Percentiles rank a stretch among this genome's conserved stretches.
phyloP scores from a whole-genome alignment of 192 early-diverging fungal genomes.

The Coemansia sp. region DNA sequence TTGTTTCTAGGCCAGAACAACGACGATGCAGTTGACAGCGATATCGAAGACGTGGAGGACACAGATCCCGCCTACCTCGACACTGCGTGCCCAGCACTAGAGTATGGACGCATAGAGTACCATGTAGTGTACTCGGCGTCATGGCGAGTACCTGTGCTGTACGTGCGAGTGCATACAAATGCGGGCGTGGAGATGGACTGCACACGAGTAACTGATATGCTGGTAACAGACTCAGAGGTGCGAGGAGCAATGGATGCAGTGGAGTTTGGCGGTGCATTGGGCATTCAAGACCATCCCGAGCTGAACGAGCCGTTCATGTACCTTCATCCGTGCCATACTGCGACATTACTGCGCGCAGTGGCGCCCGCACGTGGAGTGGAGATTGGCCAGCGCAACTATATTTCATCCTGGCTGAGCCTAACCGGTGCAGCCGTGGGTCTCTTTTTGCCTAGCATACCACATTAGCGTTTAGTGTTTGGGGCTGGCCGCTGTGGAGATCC shows the following conservation, averaged over 20 bases:
- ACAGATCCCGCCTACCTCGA: background rate
- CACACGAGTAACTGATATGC: constrained; percentile 5
- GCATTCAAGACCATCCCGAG: constrained; percentile 44
- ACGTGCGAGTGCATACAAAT: constrained; percentile 4
- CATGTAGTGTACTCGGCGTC: constrained; percentile 33
- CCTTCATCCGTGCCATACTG: constrained; percentile 52
- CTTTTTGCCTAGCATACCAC: constrained; percentile 9
- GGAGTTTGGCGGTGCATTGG: constrained; percentile 52
- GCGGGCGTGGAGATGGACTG: constrained; percentile 13
- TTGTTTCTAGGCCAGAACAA: background rate
- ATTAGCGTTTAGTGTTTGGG: background rate
- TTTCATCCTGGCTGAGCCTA: constrained; percentile 39
- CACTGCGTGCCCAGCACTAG: background rate
- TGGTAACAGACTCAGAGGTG: constrained; percentile 21
- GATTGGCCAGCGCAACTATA: constrained; percentile 21
- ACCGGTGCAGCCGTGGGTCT: constrained; percentile 41
- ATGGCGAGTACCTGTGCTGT: constrained; percentile 46
- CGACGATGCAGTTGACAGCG: background rate
- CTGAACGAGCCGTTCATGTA: constrained; percentile 34
- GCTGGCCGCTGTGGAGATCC: background rate
- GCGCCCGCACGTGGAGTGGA: background rate
- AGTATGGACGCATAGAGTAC: constrained; percentile 26
- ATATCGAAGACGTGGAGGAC: constrained; percentile 7
- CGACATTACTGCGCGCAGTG: constrained; percentile 29
- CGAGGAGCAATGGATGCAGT: constrained; percentile 30